A percentile compares a stretch with the other conserved stretches of the same genome.
Evolutionary conservation across 1,139 yeast species (phyloP).

Genomic region (Pichia sp.): DNA sequence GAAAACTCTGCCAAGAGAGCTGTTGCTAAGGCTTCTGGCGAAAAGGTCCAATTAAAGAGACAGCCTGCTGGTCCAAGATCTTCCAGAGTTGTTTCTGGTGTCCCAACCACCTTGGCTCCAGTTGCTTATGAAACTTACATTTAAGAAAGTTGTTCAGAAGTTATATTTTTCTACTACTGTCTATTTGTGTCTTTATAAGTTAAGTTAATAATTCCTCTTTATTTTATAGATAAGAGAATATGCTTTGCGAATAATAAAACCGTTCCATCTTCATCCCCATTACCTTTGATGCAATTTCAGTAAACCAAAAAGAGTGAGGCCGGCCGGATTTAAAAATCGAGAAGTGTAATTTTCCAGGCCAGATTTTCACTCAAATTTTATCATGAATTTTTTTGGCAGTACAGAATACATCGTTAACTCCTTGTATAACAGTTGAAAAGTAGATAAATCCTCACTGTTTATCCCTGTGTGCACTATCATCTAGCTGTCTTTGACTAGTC

Average conservation of each 20-base stretch:
- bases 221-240: conserved; percentile 11
- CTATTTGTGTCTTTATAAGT: conserved; percentile 14
- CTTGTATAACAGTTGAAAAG: neutral
- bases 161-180: neutral
- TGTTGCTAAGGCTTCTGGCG: conserved; percentile 96
- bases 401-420: neutral
- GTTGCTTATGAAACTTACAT: conserved; percentile 99
- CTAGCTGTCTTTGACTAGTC: neutral
- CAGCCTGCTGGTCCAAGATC: conserved; percentile 98
- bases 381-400: neutral
- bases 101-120: conserved; percentile 98
- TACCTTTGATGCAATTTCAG: neutral
- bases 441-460: neutral
- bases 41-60: conserved; percentile 90
- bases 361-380: neutral
- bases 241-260: conserved; percentile 10
- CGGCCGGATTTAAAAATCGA: neutral
- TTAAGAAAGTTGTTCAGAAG: conserved; percentile 41
- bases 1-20: conserved; percentile 87
- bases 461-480: neutral
- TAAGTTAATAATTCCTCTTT: conserved; percentile 11
- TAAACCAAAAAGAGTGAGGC: neutral
- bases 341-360: neutral
- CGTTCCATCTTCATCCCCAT: neutral
- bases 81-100: conserved; percentile 70